Evolutionary conservation across 1,139 yeast genomes (phyloP).

Genomic region (Yamadazyma conglobata): DNA sequence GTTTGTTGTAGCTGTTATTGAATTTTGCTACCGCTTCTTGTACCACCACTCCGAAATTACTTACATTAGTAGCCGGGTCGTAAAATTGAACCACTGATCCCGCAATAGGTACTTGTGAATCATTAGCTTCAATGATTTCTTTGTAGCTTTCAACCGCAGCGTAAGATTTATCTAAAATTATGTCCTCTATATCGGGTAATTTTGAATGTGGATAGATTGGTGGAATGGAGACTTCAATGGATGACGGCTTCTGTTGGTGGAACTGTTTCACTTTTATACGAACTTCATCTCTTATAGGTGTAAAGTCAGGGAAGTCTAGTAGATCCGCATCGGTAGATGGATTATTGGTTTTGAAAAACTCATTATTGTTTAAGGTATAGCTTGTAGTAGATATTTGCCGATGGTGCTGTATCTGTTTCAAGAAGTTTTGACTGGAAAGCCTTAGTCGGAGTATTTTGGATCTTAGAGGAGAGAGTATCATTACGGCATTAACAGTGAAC

Average conservation of each 20-base stretch:
- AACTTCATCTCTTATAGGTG: constrained; percentile 3
- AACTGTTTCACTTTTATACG: constrained; percentile 3
- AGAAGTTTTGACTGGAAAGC: too few species aligned
- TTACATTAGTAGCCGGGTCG: constrained; percentile 11
- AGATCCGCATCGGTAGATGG: too few species aligned
- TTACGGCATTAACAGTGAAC: too few species aligned
- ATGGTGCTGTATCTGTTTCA: too few species aligned
- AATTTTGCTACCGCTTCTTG: constrained; percentile 28
- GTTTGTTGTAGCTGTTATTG: constrained; percentile 31
- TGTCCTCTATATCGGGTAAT: constrained; percentile 6
- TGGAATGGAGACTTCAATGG: neutral
- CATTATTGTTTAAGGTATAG: too few species aligned
- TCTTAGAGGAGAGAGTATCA: too few species aligned
- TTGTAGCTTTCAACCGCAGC: constrained; percentile 12
- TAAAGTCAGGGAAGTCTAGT: neutral
- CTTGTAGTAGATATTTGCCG: too few species aligned
- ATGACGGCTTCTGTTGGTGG: constrained; percentile 1
- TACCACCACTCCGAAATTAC: constrained; percentile 32
- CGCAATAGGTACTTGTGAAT: constrained; percentile 18
- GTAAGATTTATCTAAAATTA: constrained; percentile 10
- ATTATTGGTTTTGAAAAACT: too few species aligned
- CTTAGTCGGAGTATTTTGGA: too few species aligned
- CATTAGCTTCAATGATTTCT: constrained; percentile 20
- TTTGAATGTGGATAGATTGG: neutral
- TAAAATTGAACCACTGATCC: constrained; percentile 38